Base-by-base conservation (phyloP, 176 grass and related monocot genomes). In the Aegilops sharonensis region DNA sequence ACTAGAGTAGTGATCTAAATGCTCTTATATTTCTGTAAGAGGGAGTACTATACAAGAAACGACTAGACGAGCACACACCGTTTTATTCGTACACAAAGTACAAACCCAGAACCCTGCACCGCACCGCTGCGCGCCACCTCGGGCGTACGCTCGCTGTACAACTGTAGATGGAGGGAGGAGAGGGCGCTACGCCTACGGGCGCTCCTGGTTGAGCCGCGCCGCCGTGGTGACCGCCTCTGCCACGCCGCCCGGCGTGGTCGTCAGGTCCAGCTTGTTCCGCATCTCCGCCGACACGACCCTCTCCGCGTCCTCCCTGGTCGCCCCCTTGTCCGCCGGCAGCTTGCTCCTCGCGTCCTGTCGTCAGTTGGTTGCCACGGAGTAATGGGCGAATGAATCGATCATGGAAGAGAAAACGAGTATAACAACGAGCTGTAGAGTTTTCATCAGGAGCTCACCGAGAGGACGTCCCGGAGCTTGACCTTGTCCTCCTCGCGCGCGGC, bases 121-220 rank as follows among this genome's bases (percentile, higher is more conserved):
- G 40, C 40, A 74, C 40, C 24, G 40, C 71, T 48, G 40, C 71
- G 39, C 47, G 71, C 72, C 25, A 24, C 72, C 14, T 18, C 62
- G 17, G 8, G 12, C 39, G 17, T 11, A 11, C 31, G 15, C 17
- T 23, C 27, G 10, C 64, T 35, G 6, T 36, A 37, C 76, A 15
- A 7, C 21, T 61, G 30, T 23, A n/a, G 18, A 50, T 20, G 43
- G 30, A 39, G 7, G 34, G 21, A n/a, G 20, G 11, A 3, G 3
- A 2, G 6, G 11, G 11, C 69, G 37, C 71, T 27, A 76, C 45
- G 2, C 14, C 64, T 75, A 63, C 23, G 81, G 79, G 68, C 72
- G 83, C 71, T 90, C 83, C 80, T 89, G 89, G 47, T 95, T 95
- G 72, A 93, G 73, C 67, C 67, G 77, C 27, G 94, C 92, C 43